Base-by-base conservation (phyloP, 73 alveolate genomes). In the Blepharisma japonicum region DNA sequence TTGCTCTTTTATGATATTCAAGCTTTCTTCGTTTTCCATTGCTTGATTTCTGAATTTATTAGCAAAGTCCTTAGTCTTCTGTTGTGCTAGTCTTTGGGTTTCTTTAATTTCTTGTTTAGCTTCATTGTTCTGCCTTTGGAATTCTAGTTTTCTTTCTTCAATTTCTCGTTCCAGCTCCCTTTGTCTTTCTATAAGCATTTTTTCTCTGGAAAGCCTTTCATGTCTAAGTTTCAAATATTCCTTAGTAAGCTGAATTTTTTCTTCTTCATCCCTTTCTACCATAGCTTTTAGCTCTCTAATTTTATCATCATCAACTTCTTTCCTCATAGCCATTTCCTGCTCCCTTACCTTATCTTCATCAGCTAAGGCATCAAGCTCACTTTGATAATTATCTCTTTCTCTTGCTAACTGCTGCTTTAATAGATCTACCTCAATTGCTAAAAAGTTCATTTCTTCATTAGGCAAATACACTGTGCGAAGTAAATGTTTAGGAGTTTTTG, bases 21-120 rank as follows among this genome's bases (percentile, higher is more conserved):
- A 8, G 23, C 23, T 61, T 61, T 61, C 74, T 61, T 61, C 74
- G 39, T 61, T n/a, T 25, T 61, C 23, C 23, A 61, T 61, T 8
- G 23, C 74, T 61, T 61, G 74, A 2, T 61, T 61, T n/a, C 74
- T n/a, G 74, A 61, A 61, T 25, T 61, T 61, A 39, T 61, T 14
- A 9, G 74, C 14, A 61, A 61, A 61, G 14, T 61, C 74, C 18
- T 61, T 61, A 18, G 74, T 20, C 4, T 18, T 25, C 47, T 61
- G 14, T 8, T 61, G 47, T 14, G 74, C 74, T 39, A 14, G 74
- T 5, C 74, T 61, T 14, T 18, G 47, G 14, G 14, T 39, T 61
- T 61, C 74, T 61, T 61, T 61, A 25, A 25, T 25, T 61, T 61
- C 74, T 8, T 14, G 47, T 25, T 61, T 61, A 18, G 74, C 38